Percentiles rank a stretch among this genome's conserved stretches.
Conservation (phyloP, 2,329 filamentous ascomycete genomes). For the Exophiala oligosperma region DNA sequence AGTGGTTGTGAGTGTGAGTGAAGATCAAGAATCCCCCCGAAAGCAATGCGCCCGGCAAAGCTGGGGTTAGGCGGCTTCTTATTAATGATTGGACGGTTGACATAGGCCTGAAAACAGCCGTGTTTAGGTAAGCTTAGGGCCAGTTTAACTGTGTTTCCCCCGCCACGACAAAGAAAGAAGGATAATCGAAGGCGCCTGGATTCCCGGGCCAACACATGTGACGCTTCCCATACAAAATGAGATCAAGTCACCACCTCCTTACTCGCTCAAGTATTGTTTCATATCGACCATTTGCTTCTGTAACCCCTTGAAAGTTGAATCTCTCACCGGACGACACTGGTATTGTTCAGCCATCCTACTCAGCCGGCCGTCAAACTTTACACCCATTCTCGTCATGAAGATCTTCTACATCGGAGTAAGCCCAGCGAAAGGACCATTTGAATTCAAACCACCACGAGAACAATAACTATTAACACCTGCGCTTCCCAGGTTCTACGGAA, state of each 20-base stretch:
- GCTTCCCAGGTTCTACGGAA: conserved; percentile 72
- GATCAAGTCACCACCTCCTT: too few relatives aligned
- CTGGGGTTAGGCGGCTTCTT: too few relatives aligned
- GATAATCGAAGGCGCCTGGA: background rate
- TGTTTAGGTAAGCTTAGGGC: background rate
- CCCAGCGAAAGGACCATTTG: background rate
- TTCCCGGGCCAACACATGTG: background rate
- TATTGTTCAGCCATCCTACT: background rate
- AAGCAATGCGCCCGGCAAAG: too few relatives aligned
- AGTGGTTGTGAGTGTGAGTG: too few relatives aligned
- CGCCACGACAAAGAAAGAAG: background rate
- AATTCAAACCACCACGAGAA: background rate
- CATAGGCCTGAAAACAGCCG: background rate
- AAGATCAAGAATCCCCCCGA: too few relatives aligned
- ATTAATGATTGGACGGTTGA: too few relatives aligned
- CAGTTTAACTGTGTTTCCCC: too few relatives aligned
- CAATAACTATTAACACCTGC: background rate
- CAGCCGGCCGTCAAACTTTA: background rate
- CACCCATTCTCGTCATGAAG: conserved; percentile 33
- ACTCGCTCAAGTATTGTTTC: background rate
- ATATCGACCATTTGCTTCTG: background rate
- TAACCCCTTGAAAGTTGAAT: background rate
- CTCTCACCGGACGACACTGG: too few relatives aligned
- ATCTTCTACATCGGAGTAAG: conserved; percentile 37
- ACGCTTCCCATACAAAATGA: background rate